A percentile compares a stretch with the other conserved stretches of the same genome.
Conservation (phyloP, 1,284 basidiomycete genomes). For the Ceratobasidium sp. region DNA sequence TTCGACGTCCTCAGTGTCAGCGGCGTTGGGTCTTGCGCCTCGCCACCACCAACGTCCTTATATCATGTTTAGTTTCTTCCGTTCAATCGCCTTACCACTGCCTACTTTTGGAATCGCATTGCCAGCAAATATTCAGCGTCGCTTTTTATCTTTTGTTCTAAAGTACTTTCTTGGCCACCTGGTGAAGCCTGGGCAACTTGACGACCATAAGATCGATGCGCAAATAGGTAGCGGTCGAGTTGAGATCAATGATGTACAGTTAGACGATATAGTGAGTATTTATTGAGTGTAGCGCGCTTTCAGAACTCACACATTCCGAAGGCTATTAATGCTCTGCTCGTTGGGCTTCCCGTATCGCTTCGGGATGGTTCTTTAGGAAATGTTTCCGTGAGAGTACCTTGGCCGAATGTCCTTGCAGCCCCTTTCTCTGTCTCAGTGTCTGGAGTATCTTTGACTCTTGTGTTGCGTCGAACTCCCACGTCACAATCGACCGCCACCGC, state of each 20-base stretch:
- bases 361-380: constrained; percentile 76
- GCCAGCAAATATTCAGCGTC: constrained; percentile 84
- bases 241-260: constrained; percentile 83
- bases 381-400: constrained; percentile 78
- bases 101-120: constrained; percentile 59
- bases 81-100: constrained; percentile 28
- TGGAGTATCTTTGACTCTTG: constrained; percentile 64
- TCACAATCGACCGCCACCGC: constrained; percentile 22
- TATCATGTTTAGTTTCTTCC: constrained; percentile 37
- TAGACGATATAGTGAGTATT: constrained; percentile 75
- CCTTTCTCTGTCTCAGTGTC: constrained; percentile 73
- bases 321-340: constrained; percentile 83
- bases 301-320: constrained; percentile 52
- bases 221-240: constrained; percentile 90
- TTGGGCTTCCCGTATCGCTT: constrained; percentile 73
- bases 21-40: constrained; percentile 37
- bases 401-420: constrained; percentile 78
- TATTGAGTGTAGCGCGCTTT: background rate
- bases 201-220: constrained; percentile 87
- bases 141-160: constrained; percentile 90
- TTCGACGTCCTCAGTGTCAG: constrained; percentile 35
- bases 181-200: constrained; percentile 87
- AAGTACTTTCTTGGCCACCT: constrained; percentile 86
- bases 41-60: constrained; percentile 23
- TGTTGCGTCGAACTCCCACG: constrained; percentile 16